phyloP scores from a whole-genome alignment of 2,329 filamentous ascomycete genomes.

The Penicillium fuscoglaucum region DNA sequence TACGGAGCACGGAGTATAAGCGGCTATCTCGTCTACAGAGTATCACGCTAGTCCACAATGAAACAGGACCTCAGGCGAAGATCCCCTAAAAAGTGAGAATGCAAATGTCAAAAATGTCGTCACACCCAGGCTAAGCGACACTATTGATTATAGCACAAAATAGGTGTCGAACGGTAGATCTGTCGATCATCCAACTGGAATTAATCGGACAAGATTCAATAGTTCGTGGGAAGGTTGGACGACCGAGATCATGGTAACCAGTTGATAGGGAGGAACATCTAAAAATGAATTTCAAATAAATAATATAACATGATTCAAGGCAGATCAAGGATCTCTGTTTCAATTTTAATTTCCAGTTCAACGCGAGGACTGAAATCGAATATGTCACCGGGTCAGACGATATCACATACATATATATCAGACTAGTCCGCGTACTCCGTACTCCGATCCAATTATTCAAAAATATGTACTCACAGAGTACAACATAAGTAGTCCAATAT shows the following conservation, averaged over 20 bases:
- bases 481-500: neutral
- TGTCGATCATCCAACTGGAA: slow-evolving; percentile 16
- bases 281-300: neutral
- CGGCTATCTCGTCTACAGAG: neutral
- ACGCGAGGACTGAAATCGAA: neutral
- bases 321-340: neutral
- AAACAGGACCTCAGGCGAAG: slow-evolving; percentile 8
- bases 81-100: slow-evolving; percentile 12
- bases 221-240: slow-evolving; percentile 6
- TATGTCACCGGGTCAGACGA: neutral
- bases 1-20: neutral
- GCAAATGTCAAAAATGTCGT: slow-evolving; percentile 4
- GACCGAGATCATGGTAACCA: too few relatives aligned
- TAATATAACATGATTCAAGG: neutral
- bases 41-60: neutral
- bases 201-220: slow-evolving; percentile 20
- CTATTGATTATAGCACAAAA: slow-evolving; percentile 20
- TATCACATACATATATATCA: neutral
- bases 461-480: neutral
- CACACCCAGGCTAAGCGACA: slow-evolving; percentile 9
- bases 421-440: slow-evolving; percentile 9
- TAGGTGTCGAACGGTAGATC: slow-evolving; percentile 17
- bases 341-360: neutral
- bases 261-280: neutral
- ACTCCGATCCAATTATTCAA: slow-evolving; percentile 3